Conservation (phyloP, 768 basidiomycete genomes). For the Trametes elegans region DNA sequence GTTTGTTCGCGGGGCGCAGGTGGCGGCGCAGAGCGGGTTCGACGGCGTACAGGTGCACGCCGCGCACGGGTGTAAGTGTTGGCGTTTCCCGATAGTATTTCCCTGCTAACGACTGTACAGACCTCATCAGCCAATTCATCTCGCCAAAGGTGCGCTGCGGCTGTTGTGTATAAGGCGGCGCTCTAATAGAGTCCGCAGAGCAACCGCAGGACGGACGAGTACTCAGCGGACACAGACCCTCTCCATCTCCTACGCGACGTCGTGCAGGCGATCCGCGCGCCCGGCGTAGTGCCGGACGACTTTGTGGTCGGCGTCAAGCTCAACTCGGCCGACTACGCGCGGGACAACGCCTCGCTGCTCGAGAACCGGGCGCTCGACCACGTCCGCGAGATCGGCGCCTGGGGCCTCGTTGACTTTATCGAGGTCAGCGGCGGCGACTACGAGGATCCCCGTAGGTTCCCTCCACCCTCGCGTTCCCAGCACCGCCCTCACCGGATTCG, state of each 20-base stretch:
- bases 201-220: conserved; percentile 61
- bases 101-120: conserved; percentile 35
- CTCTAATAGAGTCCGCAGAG: conserved; percentile 30
- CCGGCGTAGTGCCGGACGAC: conserved; percentile 40
- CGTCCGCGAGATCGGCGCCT: conserved; percentile 55
- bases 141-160: conserved; percentile 55
- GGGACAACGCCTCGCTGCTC: conserved; percentile 25
- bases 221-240: conserved; percentile 43
- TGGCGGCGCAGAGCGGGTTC: conserved; percentile 70
- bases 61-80: conserved; percentile 79
- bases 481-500: not conserved
- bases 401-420: conserved; percentile 75
- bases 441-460: conserved; percentile 61
- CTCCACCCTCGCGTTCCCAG: not conserved
- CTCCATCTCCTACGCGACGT: conserved; percentile 61
- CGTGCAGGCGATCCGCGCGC: conserved; percentile 50
- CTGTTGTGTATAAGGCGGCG: not conserved
- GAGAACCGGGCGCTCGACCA: conserved; percentile 55
- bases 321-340: conserved; percentile 73
- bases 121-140: conserved; percentile 77
- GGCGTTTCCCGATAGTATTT: not conserved
- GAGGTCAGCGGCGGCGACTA: conserved; percentile 90
- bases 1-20: conserved; percentile 66
- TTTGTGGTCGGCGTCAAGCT: conserved; percentile 81
- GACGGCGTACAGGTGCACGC: conserved; percentile 87